Base-by-base conservation (phyloP, 805 yeast species). In the Pichia paraexigua region DNA sequence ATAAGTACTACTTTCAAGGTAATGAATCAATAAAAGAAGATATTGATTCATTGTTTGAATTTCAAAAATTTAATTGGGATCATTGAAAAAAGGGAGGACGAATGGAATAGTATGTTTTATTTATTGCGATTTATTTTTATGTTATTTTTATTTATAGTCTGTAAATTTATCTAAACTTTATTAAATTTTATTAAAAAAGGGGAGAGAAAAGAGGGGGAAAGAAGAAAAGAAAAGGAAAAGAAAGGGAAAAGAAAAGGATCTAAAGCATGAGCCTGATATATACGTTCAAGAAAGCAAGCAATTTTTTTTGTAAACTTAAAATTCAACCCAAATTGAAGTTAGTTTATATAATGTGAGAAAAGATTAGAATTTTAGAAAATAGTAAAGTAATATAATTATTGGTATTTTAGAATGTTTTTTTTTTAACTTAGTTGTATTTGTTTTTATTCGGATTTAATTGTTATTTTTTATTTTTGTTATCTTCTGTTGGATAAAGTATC, bases 1-100 rank as follows among this genome's bases (percentile, higher is more conserved):
- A 50, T n/a, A 60, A 56, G n/a, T 59, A 58, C 45, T 59, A 58
- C 45, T 60, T 55, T 49, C 49, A 60, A 10, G 57, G 60, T 8
- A 54, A 50, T 45, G 60, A 52, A 17, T 48, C 37, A 21, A 35
- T 49, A 12, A 22, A 43, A 10, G 52, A 45, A 20, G 52, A 49
- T 32, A 40, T 49, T 32, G 45, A 30, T 24, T 39, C 41, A 40
- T 30, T 46, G 11, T 46, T 41, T 46, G 49, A 46, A 40, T 46
- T 46, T 46, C 52, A 49, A 18, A 43, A 41, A 40, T 49, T 49
- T 30, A 44, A 43, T 35, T 44, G 51, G 47, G 41, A 24, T 40
- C 21, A 2, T 32, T 18, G 10, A 27, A 10, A 12, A 10, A 10
- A 27, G 9, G 30, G 11, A 27, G 9, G 3, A 27, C 13, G 27